Percentiles rank a stretch among this genome's conserved stretches.
phyloP scores from a whole-genome alignment of 169 alveolate genomes.

The Theileria equi region DNA sequence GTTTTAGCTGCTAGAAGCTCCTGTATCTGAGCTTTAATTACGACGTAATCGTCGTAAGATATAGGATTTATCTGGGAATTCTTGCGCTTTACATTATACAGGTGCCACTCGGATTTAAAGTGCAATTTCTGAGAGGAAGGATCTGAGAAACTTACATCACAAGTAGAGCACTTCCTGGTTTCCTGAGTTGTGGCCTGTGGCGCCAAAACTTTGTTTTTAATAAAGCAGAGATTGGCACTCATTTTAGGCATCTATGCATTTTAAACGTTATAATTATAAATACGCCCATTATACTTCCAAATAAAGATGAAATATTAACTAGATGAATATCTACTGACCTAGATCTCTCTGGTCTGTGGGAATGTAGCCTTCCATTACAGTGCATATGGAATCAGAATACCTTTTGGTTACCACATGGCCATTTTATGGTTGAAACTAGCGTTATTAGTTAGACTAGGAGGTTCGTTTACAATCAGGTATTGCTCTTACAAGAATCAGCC shows the following conservation, averaged over 20 bases:
- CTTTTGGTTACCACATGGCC: too few species aligned
- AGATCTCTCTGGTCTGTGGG: too few species aligned
- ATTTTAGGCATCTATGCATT: neutral
- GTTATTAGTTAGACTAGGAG: too few species aligned
- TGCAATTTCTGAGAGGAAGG: conserved; percentile 62
- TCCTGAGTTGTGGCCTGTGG: neutral
- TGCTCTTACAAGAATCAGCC: too few species aligned
- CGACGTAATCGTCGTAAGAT: conserved; percentile 25
- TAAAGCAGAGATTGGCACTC: conserved; percentile 26
- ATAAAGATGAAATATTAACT: too few species aligned
- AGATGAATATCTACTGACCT: too few species aligned
- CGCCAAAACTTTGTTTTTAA: conserved; percentile 14
- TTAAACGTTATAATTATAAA: too few species aligned
- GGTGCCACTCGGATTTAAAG: conserved; percentile 84
- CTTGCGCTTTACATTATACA: conserved; percentile 80
- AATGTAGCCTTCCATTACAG: too few species aligned
- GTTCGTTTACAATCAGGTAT: too few species aligned
- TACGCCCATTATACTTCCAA: too few species aligned
- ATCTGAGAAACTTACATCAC: conserved; percentile 39
- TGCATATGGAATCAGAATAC: too few species aligned
- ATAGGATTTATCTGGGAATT: conserved; percentile 24
- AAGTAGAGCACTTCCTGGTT: conserved; percentile 38
- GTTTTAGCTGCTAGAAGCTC: conserved; percentile 28
- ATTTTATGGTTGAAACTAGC: too few species aligned
- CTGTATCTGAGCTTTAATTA: conserved; percentile 21